A percentile compares a stretch with the other conserved stretches of the same genome.
These are phyloP conservation scores for Phytophthora fragariae DNA, from an alignment of 352 stramenopile species.

Conservation along the genomic window DNA sequence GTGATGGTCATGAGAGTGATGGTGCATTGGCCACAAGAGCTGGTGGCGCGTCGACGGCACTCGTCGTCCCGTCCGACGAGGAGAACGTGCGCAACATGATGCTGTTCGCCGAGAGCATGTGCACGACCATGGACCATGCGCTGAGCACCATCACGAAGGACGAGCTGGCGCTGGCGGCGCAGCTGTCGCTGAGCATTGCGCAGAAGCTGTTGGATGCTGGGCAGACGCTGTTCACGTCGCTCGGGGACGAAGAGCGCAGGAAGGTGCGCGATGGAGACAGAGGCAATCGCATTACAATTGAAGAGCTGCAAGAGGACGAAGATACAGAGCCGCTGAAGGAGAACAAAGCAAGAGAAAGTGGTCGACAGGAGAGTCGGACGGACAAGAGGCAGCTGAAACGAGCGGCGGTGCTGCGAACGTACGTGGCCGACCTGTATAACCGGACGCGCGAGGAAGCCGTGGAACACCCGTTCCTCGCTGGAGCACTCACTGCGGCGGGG, in stretches of 20 bases:
- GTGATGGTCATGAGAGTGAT: not conserved
- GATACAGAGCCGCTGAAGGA: constrained; percentile 15
- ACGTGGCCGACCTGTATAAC: constrained; percentile 54
- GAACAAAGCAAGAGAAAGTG: constrained; percentile 7
- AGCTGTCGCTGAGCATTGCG: constrained; percentile 78
- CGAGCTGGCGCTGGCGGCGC: constrained; percentile 68
- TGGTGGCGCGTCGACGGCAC: constrained; percentile 10
- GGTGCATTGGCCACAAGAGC: constrained; percentile 12
- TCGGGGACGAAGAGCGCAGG: constrained; percentile 68
- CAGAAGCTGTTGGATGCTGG: constrained; percentile 78
- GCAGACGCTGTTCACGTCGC: constrained; percentile 72
- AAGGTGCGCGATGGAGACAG: constrained; percentile 47
- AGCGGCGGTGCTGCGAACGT: constrained; percentile 51
- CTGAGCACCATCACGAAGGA: constrained; percentile 79
- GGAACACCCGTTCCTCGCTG: constrained; percentile 71
- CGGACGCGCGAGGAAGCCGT: constrained; percentile 48
- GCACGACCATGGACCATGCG: constrained; percentile 73
- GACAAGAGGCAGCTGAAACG: constrained; percentile 28
- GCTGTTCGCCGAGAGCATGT: constrained; percentile 79
- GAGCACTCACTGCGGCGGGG: constrained; percentile 61
- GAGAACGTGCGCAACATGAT: constrained; percentile 81
- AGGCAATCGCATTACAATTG: constrained; percentile 71
- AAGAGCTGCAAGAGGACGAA: constrained; percentile 62
- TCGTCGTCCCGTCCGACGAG: constrained; percentile 52
- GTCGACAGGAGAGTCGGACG: not conserved